Conservation (phyloP, 2,329 filamentous ascomycete species). For the Stemphylium vesicarium region DNA sequence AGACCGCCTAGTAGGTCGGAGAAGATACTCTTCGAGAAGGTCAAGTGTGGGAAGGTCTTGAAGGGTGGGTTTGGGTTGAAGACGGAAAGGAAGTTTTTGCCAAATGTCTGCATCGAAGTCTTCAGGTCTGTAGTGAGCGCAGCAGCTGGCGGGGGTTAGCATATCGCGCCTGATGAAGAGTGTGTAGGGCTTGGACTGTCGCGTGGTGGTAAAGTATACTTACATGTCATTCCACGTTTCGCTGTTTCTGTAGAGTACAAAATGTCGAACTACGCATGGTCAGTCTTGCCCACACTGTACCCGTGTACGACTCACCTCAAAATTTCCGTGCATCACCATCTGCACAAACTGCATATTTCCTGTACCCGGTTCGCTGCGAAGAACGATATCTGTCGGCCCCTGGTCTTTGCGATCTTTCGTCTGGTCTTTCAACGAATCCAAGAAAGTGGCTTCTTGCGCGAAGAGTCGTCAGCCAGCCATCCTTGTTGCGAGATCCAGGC, state of each 20-base stretch:
- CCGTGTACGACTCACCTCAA: constrained; percentile 60
- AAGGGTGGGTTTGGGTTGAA: constrained; percentile 79
- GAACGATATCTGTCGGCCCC: constrained; percentile 51
- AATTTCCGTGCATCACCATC: constrained; percentile 84
- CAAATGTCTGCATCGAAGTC: constrained; percentile 69
- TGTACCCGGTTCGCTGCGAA: constrained; percentile 65
- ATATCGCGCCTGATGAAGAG: neutral
- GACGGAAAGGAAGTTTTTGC: constrained; percentile 71
- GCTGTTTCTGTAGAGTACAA: constrained; percentile 83
- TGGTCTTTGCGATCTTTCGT: constrained; percentile 44
- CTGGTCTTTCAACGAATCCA: constrained; percentile 67
- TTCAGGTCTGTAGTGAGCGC: constrained; percentile 73
- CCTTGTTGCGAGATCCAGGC: neutral
- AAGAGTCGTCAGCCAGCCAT: constrained; percentile 20
- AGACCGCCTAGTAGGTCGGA: constrained; percentile 92
- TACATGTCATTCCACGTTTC: constrained; percentile 58
- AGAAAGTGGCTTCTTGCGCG: constrained; percentile 62
- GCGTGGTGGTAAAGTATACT: constrained; percentile 20
- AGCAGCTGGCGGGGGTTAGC: constrained; percentile 48
- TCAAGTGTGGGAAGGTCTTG: constrained; percentile 70
- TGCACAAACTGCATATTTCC: constrained; percentile 89
- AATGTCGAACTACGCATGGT: constrained; percentile 73
- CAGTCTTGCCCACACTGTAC: neutral
- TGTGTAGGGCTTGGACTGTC: neutral
- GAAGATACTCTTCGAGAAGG: constrained; percentile 83